Conservation (phyloP, 768 basidiomycete species). For the Termitomyces sp. region DNA sequence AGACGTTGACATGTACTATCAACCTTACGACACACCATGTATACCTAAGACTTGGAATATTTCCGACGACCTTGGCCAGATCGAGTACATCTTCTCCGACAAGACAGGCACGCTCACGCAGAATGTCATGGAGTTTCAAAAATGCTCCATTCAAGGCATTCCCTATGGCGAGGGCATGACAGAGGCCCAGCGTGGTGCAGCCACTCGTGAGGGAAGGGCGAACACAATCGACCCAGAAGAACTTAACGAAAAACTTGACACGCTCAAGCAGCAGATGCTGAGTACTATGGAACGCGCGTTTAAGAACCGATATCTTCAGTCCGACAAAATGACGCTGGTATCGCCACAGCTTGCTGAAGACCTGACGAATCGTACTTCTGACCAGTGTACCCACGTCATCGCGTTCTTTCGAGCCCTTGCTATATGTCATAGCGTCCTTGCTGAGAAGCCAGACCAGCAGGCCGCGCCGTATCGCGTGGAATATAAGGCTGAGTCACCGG, state of each 20-base stretch:
- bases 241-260: constrained; percentile 57
- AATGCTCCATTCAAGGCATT: constrained; percentile 81
- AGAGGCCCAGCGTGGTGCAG: constrained; percentile 91
- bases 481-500: constrained; percentile 96
- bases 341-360: constrained; percentile 82
- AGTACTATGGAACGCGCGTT: constrained; percentile 66
- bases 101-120: constrained; percentile 97
- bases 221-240: constrained; percentile 66
- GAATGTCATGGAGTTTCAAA: constrained; percentile 98
- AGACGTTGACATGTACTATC: constrained; percentile 95
- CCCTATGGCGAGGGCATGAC: constrained; percentile 92
- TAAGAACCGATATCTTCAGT: constrained; percentile 83
- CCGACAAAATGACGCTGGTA: constrained; percentile 80
- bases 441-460: constrained; percentile 65
- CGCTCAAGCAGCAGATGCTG: constrained; percentile 74
- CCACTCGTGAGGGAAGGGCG: constrained; percentile 70
- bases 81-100: constrained; percentile 88
- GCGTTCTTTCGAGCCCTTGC: constrained; percentile 96
- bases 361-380: constrained; percentile 52
- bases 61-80: constrained; percentile 97
- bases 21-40: constrained; percentile 79
- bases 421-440: constrained; percentile 86
- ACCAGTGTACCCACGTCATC: constrained; percentile 62
- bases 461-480: constrained; percentile 58
- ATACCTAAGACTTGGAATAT: constrained; percentile 98